Conservation (phyloP, 2,329 filamentous ascomycete species). For the Epichloe sibirici region DNA sequence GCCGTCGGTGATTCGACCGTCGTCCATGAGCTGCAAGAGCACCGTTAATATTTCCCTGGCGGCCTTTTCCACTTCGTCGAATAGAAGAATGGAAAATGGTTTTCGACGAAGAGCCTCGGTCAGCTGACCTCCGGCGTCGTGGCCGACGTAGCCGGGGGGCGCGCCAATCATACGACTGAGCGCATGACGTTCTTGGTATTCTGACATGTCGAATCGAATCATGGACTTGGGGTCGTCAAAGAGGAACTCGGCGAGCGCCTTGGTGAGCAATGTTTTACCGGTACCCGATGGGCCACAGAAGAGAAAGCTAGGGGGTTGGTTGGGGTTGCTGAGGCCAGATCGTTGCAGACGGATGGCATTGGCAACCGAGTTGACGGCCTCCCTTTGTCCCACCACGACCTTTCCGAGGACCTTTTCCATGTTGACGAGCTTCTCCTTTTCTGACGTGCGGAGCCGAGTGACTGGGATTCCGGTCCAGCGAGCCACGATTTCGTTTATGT, state of each 20-base stretch:
- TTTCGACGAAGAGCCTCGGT: slow-evolving; percentile 88
- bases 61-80: slow-evolving; percentile 97
- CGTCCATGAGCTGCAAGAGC: slow-evolving; percentile 97
- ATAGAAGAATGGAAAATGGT: slow-evolving; percentile 94
- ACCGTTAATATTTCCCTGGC: slow-evolving; percentile 96
- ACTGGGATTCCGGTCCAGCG: slow-evolving; percentile 98
- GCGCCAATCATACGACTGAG: slow-evolving; percentile 96
- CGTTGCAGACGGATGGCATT: slow-evolving; percentile 93
- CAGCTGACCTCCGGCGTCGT: slow-evolving; percentile 89
- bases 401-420: slow-evolving; percentile 85
- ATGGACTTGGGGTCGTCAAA: slow-evolving; percentile 96
- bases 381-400: slow-evolving; percentile 84
- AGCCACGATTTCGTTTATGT: slow-evolving; percentile 97
- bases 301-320: slow-evolving; percentile 96
- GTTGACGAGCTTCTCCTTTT: slow-evolving; percentile 95
- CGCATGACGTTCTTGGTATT: slow-evolving; percentile 95
- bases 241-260: slow-evolving; percentile 92
- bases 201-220: slow-evolving; percentile 99
- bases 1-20: slow-evolving; percentile 94
- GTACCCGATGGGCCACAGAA: slow-evolving; percentile 98
- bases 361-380: slow-evolving; percentile 84
- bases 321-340: slow-evolving; percentile 88
- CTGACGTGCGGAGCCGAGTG: slow-evolving; percentile 81
- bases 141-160: slow-evolving; percentile 95
- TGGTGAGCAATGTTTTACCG: slow-evolving; percentile 93